Evolutionary conservation across 805 yeast genomes (phyloP).

Genomic region (Debaryomyces tyrocola): DNA sequence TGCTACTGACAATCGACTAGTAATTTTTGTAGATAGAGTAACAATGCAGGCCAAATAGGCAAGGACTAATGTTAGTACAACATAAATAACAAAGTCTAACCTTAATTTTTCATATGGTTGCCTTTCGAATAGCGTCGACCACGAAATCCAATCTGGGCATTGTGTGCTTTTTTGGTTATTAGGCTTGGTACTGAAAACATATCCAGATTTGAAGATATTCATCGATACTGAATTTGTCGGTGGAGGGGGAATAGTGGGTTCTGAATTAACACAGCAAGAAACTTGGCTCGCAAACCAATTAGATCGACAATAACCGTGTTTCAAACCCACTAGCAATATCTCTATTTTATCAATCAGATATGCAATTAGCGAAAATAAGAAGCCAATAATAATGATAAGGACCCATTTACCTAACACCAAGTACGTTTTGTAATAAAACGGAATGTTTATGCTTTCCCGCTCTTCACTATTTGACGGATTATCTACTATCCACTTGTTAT

Average conservation of each 20-base stretch:
- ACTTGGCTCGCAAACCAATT: constrained; percentile 46
- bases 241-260: neutral
- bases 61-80: constrained; percentile 35
- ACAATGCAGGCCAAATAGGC: constrained; percentile 46
- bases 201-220: constrained; percentile 22
- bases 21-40: constrained; percentile 47
- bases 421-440: constrained; percentile 23
- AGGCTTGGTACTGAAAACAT: constrained; percentile 6
- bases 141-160: constrained; percentile 45
- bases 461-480: constrained; percentile 1
- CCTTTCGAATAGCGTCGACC: constrained; percentile 36
- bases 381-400: constrained; percentile 45
- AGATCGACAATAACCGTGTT: constrained; percentile 50
- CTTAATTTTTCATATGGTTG: constrained; percentile 8
- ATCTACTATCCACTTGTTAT: constrained; percentile 23
- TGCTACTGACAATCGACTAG: constrained; percentile 2
- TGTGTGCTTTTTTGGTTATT: constrained; percentile 2
- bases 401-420: constrained; percentile 50
- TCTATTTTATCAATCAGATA: constrained; percentile 49
- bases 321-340: constrained; percentile 47
- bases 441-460: constrained; percentile 11
- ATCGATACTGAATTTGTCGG: neutral
- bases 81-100: constrained; percentile 37
- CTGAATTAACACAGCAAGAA: constrained; percentile 35
- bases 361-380: constrained; percentile 49